Base-by-base conservation (phyloP, 148 eudicot genomes). In the Vaccinium darrowii region DNA sequence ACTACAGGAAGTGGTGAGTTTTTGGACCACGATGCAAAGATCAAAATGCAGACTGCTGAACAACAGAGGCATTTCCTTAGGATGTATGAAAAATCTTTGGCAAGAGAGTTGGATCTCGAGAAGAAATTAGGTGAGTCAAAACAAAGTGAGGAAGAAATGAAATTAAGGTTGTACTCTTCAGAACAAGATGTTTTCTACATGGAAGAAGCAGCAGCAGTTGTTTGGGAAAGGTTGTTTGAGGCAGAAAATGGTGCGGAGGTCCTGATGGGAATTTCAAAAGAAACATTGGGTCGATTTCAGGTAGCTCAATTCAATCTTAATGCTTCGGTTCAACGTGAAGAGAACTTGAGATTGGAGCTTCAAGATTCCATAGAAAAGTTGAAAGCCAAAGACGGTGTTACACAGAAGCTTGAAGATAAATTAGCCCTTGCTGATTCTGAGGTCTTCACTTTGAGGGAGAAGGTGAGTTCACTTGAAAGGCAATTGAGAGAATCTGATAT, bases 31-130 rank as follows among this genome's bases (percentile, higher is more conserved):
- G 85, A 85, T 76, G 84, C 92, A 39, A 93, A 90, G 82, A 85
- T 93, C 60, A 91, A 89, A 83, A 91, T 93, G 95, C 93, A 95
- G 86, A 95, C 96, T 83, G 90, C 93, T 8, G 98, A 93, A 89
- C 98, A 95, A 71, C 98, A 93, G 88, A 90, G 95, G 82, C 87
- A 91, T 87, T 83, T 93, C 82, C 82, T 97, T 84, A 90, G 91
- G 87, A 91, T 93, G 98, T 92, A 94, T 47, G 99, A 95, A 87
- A 94, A 92, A 89, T 93, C 99, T 80, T 87, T 97, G 83, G 98
- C 96, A 6, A 89, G 92, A 86, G 99, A 97, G 82, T 81, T 97
- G 36, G 94, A 94, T 85, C 92, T 97, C 30, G 99, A 97, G 87
- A 91, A 89, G 79, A 91, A 91, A 83, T 72, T 94, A 57, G 78